Evolutionary conservation across 805 yeast species (phyloP).

Genomic region (Yarrowia deformans): DNA sequence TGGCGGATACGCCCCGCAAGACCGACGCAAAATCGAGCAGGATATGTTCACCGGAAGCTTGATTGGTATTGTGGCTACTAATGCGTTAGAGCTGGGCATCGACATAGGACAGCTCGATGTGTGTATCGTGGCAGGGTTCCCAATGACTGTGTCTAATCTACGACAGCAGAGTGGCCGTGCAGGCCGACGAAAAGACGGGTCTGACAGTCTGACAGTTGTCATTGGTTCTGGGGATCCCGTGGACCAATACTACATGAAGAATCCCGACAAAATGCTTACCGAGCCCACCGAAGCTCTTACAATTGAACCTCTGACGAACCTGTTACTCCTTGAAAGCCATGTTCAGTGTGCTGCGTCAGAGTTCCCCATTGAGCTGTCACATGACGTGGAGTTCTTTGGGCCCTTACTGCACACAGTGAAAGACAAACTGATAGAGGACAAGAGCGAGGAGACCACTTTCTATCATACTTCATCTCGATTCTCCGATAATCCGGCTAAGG

Average conservation of each 20-base stretch:
- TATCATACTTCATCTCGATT: conserved; percentile 21
- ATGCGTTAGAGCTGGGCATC: conserved; percentile 93
- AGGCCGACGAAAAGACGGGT: conserved; percentile 74
- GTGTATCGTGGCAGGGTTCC: conserved; percentile 92
- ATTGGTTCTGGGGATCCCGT: conserved; percentile 83
- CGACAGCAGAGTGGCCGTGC: conserved; percentile 98
- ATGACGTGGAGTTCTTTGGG: conserved; percentile 67
- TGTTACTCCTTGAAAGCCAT: conserved; percentile 76
- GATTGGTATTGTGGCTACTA: conserved; percentile 89
- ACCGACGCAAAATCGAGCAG: conserved; percentile 84
- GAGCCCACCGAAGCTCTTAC: conserved; percentile 62
- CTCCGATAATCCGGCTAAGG: conserved; percentile 50
- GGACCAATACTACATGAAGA: conserved; percentile 80
- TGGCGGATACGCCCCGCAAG: conserved; percentile 90
- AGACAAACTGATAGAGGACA: conserved; percentile 44
- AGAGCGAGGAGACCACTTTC: background rate
- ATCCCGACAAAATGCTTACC: conserved; percentile 66
- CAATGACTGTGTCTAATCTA: conserved; percentile 81
- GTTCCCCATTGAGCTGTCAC: conserved; percentile 63
- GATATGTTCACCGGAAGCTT: conserved; percentile 90
- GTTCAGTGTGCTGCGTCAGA: conserved; percentile 95
- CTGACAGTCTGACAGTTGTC: conserved; percentile 81
- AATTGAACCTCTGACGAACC: conserved; percentile 66
- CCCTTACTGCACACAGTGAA: conserved; percentile 4
- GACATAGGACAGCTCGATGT: conserved; percentile 94